These are phyloP conservation scores for Fomitopsis betulina DNA, from an alignment of 1,284 basidiomycete genomes.

Conservation along the genomic window DNA sequence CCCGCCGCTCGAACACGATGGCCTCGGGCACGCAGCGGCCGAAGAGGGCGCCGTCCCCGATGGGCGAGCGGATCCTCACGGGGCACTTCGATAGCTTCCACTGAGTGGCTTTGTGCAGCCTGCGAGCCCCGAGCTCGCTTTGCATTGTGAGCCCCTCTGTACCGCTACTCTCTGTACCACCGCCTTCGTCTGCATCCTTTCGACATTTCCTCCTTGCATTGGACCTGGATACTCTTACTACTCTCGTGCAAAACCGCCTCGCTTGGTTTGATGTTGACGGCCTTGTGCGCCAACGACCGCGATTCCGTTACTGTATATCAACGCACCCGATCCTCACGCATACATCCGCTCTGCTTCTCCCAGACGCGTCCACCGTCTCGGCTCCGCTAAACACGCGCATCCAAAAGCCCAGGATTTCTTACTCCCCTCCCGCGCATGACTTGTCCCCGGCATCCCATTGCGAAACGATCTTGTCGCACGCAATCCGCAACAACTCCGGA, in stretches of 20 bases:
- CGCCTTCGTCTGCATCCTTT: neutral
- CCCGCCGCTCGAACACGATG: conserved; percentile 58
- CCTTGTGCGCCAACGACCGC: neutral
- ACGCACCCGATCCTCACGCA: neutral
- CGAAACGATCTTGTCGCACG: neutral
- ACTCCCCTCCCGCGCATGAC: neutral
- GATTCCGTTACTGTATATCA: neutral
- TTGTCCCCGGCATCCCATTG: neutral
- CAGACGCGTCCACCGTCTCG: no score
- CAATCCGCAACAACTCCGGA: neutral
- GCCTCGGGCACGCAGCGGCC: conserved; percentile 37
- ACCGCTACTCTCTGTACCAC: neutral
- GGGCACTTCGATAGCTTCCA: conserved; percentile 83
- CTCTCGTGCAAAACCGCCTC: neutral
- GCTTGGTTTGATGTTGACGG: neutral
- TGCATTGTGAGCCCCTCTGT: neutral
- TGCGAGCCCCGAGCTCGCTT: no score
- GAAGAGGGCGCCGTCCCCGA: conserved; percentile 72
- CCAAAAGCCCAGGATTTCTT: no score
- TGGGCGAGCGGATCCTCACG: conserved; percentile 80
- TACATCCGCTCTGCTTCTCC: neutral
- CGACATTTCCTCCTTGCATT: neutral
- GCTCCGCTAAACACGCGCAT: no score
- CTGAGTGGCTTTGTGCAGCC: conserved; percentile 21
- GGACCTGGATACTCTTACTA: neutral